These are phyloP conservation scores for Talaromyces thailandensis DNA, from an alignment of 495 filamentous ascomycete species.

Conservation along the genomic window DNA sequence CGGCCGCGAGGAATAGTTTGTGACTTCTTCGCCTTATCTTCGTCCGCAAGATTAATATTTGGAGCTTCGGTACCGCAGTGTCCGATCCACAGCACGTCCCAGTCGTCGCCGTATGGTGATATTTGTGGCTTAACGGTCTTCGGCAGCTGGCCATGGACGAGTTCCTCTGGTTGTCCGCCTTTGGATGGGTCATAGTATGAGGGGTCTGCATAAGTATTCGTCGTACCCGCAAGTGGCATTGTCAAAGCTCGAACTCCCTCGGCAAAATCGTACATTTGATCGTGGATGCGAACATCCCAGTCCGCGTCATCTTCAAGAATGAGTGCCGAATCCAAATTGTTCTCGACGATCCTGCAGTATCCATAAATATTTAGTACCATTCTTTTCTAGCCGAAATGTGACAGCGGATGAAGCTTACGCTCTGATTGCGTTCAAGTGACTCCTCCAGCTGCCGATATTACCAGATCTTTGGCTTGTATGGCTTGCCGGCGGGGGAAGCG, in stretches of 20 bases:
- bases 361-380: background rate
- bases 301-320: constrained; percentile 51
- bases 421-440: constrained; percentile 27
- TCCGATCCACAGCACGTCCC: constrained; percentile 50
- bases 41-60: constrained; percentile 5
- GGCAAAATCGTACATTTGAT: constrained; percentile 41
- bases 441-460: constrained; percentile 24
- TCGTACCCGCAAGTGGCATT: constrained; percentile 16
- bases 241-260: constrained; percentile 24
- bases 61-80: constrained; percentile 29
- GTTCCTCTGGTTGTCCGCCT: background rate
- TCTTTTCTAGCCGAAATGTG: background rate
- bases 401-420: constrained; percentile 12
- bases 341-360: constrained; percentile 25
- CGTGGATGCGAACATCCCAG: constrained; percentile 44
- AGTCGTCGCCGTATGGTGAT: constrained; percentile 49
- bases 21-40: constrained; percentile 6
- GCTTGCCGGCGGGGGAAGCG: constrained; percentile 17
- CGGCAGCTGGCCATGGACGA: constrained; percentile 14
- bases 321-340: constrained; percentile 37
- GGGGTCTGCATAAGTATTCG: constrained; percentile 9
- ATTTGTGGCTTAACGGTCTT: constrained; percentile 16
- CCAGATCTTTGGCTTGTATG: constrained; percentile 7
- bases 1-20: constrained; percentile 9
- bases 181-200: constrained; percentile 3